A percentile compares a stretch with the other conserved stretches of the same genome.
Evolutionary conservation across 75 land plant genomes (phyloP).

Genomic region (Picea glauca): DNA sequence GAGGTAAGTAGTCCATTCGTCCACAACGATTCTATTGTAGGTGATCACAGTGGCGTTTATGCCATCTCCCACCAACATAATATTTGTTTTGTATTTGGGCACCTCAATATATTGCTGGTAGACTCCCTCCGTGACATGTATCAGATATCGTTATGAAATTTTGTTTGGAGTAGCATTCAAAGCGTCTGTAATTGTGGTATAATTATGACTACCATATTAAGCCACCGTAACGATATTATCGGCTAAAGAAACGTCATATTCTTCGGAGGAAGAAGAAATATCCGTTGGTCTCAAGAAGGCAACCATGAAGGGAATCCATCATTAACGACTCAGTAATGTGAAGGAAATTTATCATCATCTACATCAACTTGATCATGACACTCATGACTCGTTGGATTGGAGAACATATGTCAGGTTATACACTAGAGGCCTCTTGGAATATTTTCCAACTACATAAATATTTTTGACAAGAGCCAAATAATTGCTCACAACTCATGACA

Average conservation of each 20-base stretch:
- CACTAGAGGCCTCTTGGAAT: neutral
- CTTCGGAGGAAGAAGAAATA: neutral
- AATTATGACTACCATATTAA: conserved; percentile 49
- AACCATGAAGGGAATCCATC: conserved; percentile 59
- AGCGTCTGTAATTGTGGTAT: conserved; percentile 35
- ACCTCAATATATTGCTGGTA: conserved; percentile 21
- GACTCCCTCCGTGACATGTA: conserved; percentile 28
- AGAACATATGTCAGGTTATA: conserved; percentile 12
- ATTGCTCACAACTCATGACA: conserved; percentile 37
- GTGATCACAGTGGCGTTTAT: conserved; percentile 23
- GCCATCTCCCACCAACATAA: conserved; percentile 31
- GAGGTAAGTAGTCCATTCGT: conserved; percentile 12
- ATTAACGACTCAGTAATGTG: too few species aligned
- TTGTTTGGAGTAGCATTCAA: conserved; percentile 44
- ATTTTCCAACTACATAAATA: conserved; percentile 19
- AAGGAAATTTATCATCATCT: too few species aligned
- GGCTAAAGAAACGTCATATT: neutral
- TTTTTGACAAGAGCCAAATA: conserved; percentile 46
- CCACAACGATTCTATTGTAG: conserved; percentile 5
- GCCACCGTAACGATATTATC: conserved; percentile 40
- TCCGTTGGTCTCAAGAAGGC: conserved; percentile 13
- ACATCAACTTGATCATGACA: too few species aligned
- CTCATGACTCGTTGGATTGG: neutral
- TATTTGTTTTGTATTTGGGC: conserved; percentile 6
- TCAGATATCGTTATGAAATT: conserved; percentile 13